Base-by-base conservation (phyloP, 1,284 basidiomycete genomes). In the Coniferiporia weirii region DNA sequence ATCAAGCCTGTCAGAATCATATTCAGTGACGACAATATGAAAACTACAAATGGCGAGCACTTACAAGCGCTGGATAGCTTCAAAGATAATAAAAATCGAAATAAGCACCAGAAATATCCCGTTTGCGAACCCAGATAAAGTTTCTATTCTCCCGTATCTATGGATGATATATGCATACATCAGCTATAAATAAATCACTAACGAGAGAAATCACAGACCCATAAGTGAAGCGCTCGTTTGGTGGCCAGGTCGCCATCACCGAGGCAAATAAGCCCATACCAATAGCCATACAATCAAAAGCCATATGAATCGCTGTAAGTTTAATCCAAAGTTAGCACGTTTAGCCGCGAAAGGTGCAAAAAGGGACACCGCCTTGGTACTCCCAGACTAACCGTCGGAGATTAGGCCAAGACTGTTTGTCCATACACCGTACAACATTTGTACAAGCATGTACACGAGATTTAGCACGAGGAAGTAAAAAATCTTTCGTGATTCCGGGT, bases 261-360 rank as follows among this genome's bases (percentile, higher is more conserved):
- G 93, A 95, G 1, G 97, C 97, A 63, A 98, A 88, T 1, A 99
- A 79, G 1, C 97, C 97, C 65, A 99, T 93, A 0, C 86, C 96
- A 59, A 99, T 94, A 1, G 96, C 96, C 77, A 98, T 88, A 69
- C 97, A 99, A 74, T 99, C 97, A 68, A 99, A 99, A 22, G 95
- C 93, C 97, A 99, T 99, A 71, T 99, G 97, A 54, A 99, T 99
- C 12, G 97, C 96, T 97, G 64, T 20, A 13, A 43, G 40, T 13
- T 43, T n/a, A 43, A 5, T 27, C 27, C 27, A 27, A 27, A 5
- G 27, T 27, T 5, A 27, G 27, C 27, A 27, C 27, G 2, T 27
- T 5, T 27, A 27, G 27, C 3, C 27, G 27, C 5, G 27, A 27
- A 27, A 27, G 48, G 10, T 9, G 15, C 17, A 48, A 7, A 46